A percentile compares a stretch with the other conserved stretches of the same genome.
Conservation (phyloP, 164 flowering plant species). For the Dillenia turbinata region DNA sequence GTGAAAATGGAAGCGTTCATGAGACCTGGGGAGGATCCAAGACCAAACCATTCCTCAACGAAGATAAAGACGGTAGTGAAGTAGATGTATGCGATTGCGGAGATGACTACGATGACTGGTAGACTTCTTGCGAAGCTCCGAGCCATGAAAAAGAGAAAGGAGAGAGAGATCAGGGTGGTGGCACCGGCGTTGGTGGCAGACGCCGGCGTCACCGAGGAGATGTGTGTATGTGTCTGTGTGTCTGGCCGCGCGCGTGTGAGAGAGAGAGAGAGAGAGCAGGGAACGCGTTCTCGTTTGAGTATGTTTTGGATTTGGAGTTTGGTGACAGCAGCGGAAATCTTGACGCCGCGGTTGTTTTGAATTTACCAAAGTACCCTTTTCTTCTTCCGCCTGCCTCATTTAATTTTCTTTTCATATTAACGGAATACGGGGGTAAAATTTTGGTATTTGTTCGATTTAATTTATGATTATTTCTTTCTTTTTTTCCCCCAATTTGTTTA, state of each 20-base stretch:
- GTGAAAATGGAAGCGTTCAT: slow-evolving; percentile 66
- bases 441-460: too few relatives aligned
- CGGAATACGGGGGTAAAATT: too few relatives aligned
- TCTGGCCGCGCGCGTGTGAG: too few relatives aligned
- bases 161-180: slow-evolving; percentile 2
- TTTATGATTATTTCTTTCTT: too few relatives aligned
- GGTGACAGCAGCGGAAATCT: not conserved
- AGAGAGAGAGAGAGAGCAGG: not conserved
- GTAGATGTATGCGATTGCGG: slow-evolving; percentile 59
- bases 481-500: too few relatives aligned
- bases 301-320: not conserved
- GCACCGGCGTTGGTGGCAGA: slow-evolving; percentile 20
- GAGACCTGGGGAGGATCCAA: slow-evolving; percentile 71
- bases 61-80: slow-evolving; percentile 63
- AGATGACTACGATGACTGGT: slow-evolving; percentile 59
- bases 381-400: too few relatives aligned
- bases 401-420: too few relatives aligned
- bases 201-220: slow-evolving; percentile 27
- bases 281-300: not conserved
- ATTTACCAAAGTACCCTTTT: too few relatives aligned
- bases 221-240: too few relatives aligned
- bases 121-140: slow-evolving; percentile 43
- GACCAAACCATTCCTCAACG: slow-evolving; percentile 82
- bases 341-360: too few relatives aligned
- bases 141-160: slow-evolving; percentile 25